Base-by-base conservation (phyloP, 2,329 filamentous ascomycete species). In the Sporothrix brunneoviolacea region DNA sequence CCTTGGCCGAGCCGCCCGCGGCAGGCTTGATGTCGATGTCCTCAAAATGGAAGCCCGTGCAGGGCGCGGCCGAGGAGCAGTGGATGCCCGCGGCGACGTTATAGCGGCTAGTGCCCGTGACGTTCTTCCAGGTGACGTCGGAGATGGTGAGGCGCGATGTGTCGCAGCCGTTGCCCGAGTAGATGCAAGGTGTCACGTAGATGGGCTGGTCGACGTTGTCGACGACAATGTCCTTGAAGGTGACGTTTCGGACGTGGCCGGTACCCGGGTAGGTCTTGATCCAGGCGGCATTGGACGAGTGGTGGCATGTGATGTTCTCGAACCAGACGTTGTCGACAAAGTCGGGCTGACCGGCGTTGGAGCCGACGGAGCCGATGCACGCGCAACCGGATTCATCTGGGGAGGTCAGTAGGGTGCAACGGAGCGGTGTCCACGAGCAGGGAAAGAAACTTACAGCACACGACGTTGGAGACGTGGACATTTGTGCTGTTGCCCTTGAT, bases 61-160 rank as follows among this genome's bases (percentile, higher is more conserved):
- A 76, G 15, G 72, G 73, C 32, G 65, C 65, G 3, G 61, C 56
- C 10, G 64, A 60, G 12, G 64, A 65, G 59, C 70, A 73, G 59
- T 75, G 70, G 39, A 75, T 71, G 4, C 68, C 71, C 7, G 67
- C 66, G 2, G 68, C 73, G 19, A 75, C 66, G 56, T 76, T 75
- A 55, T 74, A 75, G 28, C 69, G 61, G 51, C 66, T 70, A 3
- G 73, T 76, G 6, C 73, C 73, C 2, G 68, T 71, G 46, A 76
- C 67, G 56, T 76, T 77, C 51, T 71, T 65, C 70, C 71, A 75
- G 35, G 64, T 69, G 21, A 76, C 61, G 55, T 76, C 70, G 33
- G 62, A 63, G 51, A 76, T 75, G 45, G 68, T 61, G 36, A 73
- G 60, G 38, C 66, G 64, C 30, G 64, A 69, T 15, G 57, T 59